A percentile compares a stretch with the other conserved stretches of the same genome.
These are phyloP conservation scores for Breynia disticha DNA, from an alignment of 441 rosid species.

Conservation along the genomic window DNA sequence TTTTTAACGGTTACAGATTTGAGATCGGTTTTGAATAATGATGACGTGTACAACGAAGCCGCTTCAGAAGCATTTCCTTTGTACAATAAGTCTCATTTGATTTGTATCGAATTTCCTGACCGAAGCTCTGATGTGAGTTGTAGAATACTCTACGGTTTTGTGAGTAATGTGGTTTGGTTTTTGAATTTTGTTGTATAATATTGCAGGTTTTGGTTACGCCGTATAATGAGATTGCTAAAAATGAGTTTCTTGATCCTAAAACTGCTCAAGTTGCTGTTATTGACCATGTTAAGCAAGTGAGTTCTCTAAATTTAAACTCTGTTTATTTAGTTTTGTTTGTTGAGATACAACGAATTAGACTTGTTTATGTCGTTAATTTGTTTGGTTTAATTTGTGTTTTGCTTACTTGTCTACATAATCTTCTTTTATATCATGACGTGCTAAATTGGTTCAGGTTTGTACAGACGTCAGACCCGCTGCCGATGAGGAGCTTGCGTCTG, in stretches of 20 bases:
- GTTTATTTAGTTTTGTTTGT: neutral
- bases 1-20: conserved; percentile 44
- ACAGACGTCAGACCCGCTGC: conserved; percentile 80
- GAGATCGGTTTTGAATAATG: conserved; percentile 60
- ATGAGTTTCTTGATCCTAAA: conserved; percentile 80
- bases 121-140: conserved; percentile 59
- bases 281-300: conserved; percentile 91
- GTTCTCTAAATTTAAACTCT: neutral
- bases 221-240: conserved; percentile 49
- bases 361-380: neutral
- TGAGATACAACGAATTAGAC: neutral
- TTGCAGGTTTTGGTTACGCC: conserved; percentile 64
- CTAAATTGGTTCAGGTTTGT: conserved; percentile 77
- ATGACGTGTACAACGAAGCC: conserved; percentile 56
- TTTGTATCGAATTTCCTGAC: conserved; percentile 68
- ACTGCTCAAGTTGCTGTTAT: conserved; percentile 77
- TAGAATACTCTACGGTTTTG: conserved; percentile 4
- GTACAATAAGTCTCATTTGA: conserved; percentile 84
- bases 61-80: conserved; percentile 73
- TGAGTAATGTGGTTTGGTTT: neutral
- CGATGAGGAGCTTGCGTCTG: conserved; percentile 88
- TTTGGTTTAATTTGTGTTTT: neutral
- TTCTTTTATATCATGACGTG: conserved; percentile 27
- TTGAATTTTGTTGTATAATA: conserved; percentile 9
- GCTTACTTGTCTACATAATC: neutral